phyloP scores from a whole-genome alignment of 805 yeast species.

The Candida xyloterini region DNA sequence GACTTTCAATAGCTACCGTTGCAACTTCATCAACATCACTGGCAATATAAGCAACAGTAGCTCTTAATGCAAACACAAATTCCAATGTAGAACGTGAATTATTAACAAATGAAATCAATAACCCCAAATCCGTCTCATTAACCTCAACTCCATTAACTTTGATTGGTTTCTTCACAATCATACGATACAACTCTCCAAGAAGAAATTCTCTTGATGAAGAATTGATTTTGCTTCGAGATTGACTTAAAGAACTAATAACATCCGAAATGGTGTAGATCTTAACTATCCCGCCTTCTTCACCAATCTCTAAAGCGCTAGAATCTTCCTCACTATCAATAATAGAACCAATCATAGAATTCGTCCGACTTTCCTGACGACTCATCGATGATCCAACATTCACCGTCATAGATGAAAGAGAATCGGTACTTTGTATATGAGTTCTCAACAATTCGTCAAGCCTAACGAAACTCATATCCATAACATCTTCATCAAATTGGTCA shows the following conservation, averaged over 20 bases:
- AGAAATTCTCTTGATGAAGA: constrained; percentile 46
- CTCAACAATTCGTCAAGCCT: constrained; percentile 23
- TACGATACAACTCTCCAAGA: constrained; percentile 47
- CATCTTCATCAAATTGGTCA: constrained; percentile 23
- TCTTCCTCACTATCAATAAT: constrained; percentile 18
- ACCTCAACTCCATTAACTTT: constrained; percentile 26
- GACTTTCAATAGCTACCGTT: constrained; percentile 26
- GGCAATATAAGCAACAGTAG: constrained; percentile 41
- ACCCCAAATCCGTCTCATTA: constrained; percentile 36
- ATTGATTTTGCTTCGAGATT: constrained; percentile 43
- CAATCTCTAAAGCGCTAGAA: constrained; percentile 6
- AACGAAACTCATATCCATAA: constrained; percentile 19
- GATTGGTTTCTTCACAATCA: constrained; percentile 42
- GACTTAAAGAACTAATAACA: constrained; percentile 40
- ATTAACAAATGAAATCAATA: constrained; percentile 35
- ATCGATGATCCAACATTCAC: constrained; percentile 2
- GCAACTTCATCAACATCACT: constrained; percentile 53
- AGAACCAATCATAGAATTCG: constrained; percentile 26
- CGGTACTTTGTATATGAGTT: constrained; percentile 12
- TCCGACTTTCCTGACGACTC: constrained; percentile 27
- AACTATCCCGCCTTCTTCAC: constrained; percentile 12
- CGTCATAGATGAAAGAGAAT: constrained; percentile 1
- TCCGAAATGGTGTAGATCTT: constrained; percentile 39
- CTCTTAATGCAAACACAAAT: constrained; percentile 39
- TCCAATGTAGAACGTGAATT: constrained; percentile 31